Conservation (phyloP, 345 rosid species). For the Rhizophora apiculata region DNA sequence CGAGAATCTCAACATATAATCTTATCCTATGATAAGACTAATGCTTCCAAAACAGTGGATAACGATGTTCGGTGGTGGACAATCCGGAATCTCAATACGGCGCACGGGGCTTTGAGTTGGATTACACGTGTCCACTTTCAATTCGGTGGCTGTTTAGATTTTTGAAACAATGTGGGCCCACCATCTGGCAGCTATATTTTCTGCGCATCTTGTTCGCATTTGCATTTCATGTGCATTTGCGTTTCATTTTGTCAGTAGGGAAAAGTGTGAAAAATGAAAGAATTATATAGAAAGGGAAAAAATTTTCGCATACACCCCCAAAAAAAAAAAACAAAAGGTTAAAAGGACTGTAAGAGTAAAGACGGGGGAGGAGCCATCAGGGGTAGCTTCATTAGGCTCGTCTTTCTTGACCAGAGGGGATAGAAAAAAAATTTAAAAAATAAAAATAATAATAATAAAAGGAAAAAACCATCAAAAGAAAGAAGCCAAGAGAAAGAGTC, state of each 20-base stretch:
- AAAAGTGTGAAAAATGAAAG: not conserved
- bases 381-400: conserved; percentile 13
- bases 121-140: conserved; percentile 25
- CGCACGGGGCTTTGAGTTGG: conserved; percentile 15
- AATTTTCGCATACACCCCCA: too few species aligned
- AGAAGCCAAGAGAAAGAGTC: conserved; percentile 18
- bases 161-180: conserved; percentile 19
- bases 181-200: not conserved
- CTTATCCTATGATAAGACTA: too few species aligned
- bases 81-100: conserved; percentile 21
- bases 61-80: too few species aligned
- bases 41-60: too few species aligned
- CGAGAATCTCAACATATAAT: too few species aligned
- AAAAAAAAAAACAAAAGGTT: too few species aligned
- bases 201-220: not conserved
- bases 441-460: not conserved
- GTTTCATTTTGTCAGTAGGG: conserved; percentile 12
- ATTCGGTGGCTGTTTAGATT: conserved; percentile 16
- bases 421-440: too few species aligned
- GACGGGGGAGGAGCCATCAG: conserved; percentile 21
- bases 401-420: conserved; percentile 28
- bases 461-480: conserved; percentile 16
- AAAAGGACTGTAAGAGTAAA: not conserved
- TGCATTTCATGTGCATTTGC: conserved; percentile 23
- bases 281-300: not conserved